phyloP scores from a whole-genome alignment of 202 grass and related monocot genomes.

The Setaria italica region DNA sequence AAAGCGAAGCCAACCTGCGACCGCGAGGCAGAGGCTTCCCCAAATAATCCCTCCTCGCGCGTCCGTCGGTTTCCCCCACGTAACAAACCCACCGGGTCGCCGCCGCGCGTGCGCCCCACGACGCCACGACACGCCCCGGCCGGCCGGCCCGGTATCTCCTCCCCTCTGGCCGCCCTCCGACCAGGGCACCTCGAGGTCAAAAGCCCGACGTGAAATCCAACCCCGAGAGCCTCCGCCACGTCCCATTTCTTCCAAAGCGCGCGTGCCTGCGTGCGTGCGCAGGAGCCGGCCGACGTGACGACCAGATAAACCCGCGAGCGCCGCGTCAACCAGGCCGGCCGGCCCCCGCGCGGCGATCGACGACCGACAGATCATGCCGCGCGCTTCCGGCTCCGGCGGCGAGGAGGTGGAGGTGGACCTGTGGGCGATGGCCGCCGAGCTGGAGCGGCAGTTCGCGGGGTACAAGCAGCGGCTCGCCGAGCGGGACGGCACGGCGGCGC shows the following conservation, averaged over 20 bases:
- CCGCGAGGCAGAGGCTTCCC: background rate
- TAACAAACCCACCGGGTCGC: slow-evolving; percentile 12
- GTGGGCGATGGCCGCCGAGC: slow-evolving; percentile 72
- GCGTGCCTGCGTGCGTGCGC: background rate
- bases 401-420: slow-evolving; percentile 45
- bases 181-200: background rate
- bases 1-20: background rate
- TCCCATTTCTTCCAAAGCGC: background rate
- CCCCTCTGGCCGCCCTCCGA: background rate
- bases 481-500: slow-evolving; percentile 16
- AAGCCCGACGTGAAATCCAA: slow-evolving; percentile 21
- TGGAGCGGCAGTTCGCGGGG: slow-evolving; percentile 72
- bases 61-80: background rate
- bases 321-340: background rate
- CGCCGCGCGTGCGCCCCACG: slow-evolving; percentile 45
- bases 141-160: background rate
- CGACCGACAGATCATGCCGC: slow-evolving; percentile 9
- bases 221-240: background rate
- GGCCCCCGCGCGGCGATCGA: background rate
- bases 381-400: slow-evolving; percentile 8
- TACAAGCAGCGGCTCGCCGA: slow-evolving; percentile 65
- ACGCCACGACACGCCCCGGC: slow-evolving; percentile 3
- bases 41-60: slow-evolving; percentile 1
- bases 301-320: background rate
- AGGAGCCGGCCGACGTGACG: background rate